A percentile compares a stretch with the other conserved stretches of the same genome.
These are phyloP conservation scores for Nicotiana paniculata DNA, from an alignment of 257 asterid genomes.

Conservation along the genomic window DNA sequence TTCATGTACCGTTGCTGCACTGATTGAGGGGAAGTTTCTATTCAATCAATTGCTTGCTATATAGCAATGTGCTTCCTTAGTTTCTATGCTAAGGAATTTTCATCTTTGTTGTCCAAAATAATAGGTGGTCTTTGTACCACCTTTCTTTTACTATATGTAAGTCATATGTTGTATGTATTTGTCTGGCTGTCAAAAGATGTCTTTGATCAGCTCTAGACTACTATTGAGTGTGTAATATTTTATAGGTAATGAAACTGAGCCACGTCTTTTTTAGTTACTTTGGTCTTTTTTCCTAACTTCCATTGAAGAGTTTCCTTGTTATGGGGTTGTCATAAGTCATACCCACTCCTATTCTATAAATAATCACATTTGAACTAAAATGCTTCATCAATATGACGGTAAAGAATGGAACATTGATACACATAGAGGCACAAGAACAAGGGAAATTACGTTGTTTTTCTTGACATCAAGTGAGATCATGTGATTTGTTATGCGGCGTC, in stretches of 20 bases:
- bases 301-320: not conserved
- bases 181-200: not conserved
- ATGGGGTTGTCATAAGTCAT: not conserved
- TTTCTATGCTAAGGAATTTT: not conserved
- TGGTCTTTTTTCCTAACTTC: not conserved
- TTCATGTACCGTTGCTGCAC: conserved; percentile 76
- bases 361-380: not conserved
- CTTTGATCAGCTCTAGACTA: conserved; percentile 2
- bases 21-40: conserved; percentile 29
- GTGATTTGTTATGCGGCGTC: too few species aligned
- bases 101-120: conserved; percentile 1
- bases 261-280: not conserved
- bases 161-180: not conserved
- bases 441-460: too few species aligned
- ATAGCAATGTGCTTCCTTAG: not conserved
- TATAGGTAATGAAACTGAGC: not conserved
- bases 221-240: not conserved
- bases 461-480: too few species aligned
- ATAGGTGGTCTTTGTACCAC: conserved; percentile 4
- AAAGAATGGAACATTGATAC: too few species aligned
- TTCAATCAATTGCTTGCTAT: not conserved
- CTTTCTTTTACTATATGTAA: not conserved
- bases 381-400: not conserved
- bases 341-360: not conserved
- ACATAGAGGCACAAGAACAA: too few species aligned